These are phyloP conservation scores for Clitopilus hobsonii DNA, from an alignment of 768 basidiomycete species.

Conservation along the genomic window DNA sequence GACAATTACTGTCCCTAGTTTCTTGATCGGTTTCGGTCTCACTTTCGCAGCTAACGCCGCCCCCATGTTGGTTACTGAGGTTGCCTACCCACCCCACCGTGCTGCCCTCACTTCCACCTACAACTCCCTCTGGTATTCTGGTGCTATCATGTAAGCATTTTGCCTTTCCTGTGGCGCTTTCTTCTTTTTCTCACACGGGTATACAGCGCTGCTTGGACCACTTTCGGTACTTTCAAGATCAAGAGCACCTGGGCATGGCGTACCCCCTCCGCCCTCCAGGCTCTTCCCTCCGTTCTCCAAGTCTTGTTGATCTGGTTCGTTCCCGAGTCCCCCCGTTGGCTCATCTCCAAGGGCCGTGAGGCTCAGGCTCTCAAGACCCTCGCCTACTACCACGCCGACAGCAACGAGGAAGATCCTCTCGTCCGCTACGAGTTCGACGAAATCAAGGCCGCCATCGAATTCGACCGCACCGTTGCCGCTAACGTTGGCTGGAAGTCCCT, in stretches of 20 bases:
- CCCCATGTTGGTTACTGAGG: constrained; percentile 79
- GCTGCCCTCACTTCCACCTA: constrained; percentile 73
- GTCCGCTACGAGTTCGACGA: constrained; percentile 74
- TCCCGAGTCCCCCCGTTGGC: constrained; percentile 84
- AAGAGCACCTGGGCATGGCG: constrained; percentile 75
- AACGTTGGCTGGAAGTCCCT: constrained; percentile 70
- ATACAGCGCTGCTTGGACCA: constrained; percentile 73
- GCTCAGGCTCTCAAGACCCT: constrained; percentile 63
- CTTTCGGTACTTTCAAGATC: constrained; percentile 76
- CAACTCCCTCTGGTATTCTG: constrained; percentile 86
- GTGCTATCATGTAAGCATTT: constrained; percentile 63
- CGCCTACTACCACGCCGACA: constrained; percentile 81
- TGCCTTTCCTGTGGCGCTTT: not conserved
- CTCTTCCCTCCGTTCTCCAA: constrained; percentile 63
- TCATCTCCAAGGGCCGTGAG: constrained; percentile 71
- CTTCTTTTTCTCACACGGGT: not conserved
- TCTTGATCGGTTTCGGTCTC: constrained; percentile 73
- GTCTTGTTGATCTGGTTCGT: constrained; percentile 60
- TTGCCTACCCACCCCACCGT: constrained; percentile 83
- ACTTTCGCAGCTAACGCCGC: constrained; percentile 70
- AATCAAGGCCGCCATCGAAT: constrained; percentile 72
- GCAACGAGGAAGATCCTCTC: constrained; percentile 63
- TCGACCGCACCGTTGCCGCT: constrained; percentile 56
- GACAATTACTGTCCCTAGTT: constrained; percentile 25
- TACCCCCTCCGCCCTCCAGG: constrained; percentile 72